Conservation (phyloP, 139 green algal species). For the Raphidocelis subcapitata region DNA sequence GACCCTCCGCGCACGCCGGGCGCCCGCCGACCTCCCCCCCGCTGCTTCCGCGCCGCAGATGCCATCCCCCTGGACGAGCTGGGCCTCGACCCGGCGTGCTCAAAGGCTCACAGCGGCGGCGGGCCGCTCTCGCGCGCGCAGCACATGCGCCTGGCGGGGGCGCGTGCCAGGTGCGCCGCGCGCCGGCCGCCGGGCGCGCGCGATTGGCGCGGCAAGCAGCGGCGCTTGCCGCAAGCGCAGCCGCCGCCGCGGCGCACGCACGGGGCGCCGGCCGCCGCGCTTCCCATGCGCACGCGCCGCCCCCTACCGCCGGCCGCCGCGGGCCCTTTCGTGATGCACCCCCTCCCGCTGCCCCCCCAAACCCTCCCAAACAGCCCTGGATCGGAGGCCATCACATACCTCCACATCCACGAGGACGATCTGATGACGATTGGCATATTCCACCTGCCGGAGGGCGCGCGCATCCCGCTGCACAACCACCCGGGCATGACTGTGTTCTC, state of each 20-base stretch:
- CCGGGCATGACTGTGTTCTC: constrained; percentile 64
- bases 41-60: constrained; percentile 1
- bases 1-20: no score
- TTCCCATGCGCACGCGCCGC: background rate
- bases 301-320: background rate
- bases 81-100: constrained; percentile 3
- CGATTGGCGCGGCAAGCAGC: no score
- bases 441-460: constrained; percentile 58
- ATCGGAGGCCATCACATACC: constrained; percentile 68
- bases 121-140: background rate
- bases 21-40: no score
- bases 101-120: background rate
- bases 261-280: background rate
- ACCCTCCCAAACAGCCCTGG: background rate
- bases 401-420: constrained; percentile 80
- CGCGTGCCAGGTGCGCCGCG: background rate
- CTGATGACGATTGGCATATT: constrained; percentile 87
- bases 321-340: no score
- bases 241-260: background rate
- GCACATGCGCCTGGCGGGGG: background rate
- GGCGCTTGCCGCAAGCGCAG: no score
- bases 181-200: no score
- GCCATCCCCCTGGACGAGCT: constrained; percentile 15
- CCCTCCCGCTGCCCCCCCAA: no score
- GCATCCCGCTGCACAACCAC: constrained; percentile 91